These are phyloP conservation scores for Blastobotrys illinoisensis DNA, from an alignment of 1,139 yeast species.

Conservation along the genomic window DNA sequence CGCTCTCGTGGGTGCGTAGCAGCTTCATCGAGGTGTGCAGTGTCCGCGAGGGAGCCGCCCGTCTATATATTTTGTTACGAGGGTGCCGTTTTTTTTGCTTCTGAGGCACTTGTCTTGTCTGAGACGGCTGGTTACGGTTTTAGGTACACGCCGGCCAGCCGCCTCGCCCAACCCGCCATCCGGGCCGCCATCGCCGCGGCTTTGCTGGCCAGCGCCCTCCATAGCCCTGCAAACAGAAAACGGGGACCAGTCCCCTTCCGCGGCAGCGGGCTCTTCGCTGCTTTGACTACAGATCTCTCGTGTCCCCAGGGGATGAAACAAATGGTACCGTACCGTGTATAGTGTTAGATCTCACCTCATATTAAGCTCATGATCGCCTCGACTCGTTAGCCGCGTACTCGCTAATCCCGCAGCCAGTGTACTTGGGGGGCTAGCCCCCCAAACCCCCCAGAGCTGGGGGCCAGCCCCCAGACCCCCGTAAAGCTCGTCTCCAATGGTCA, in stretches of 20 bases:
- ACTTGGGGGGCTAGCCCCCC: neutral
- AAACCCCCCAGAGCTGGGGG: neutral
- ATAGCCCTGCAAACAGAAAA: neutral
- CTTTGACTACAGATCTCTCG: too few species aligned
- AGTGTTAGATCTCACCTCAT: too few species aligned
- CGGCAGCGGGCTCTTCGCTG: too few species aligned
- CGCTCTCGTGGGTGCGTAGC: neutral
- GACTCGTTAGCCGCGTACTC: too few species aligned
- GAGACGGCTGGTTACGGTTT: neutral
- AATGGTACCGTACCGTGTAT: too few species aligned
- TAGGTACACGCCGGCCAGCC: neutral
- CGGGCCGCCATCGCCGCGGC: too few species aligned
- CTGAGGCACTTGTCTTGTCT: neutral
- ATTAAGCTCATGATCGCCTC: too few species aligned
- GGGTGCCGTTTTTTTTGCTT: too few species aligned
- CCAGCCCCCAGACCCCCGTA: neutral
- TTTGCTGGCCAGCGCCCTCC: neutral
- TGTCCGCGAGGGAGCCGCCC: neutral
- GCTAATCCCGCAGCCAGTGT: neutral
- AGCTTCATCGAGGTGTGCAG: neutral
- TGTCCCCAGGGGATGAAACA: too few species aligned
- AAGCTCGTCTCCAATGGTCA: too few species aligned
- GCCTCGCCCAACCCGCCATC: neutral
- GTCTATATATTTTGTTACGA: neutral
- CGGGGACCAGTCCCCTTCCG: too few species aligned